These are phyloP conservation scores for Chlorella vulgaris DNA, from an alignment of 139 green algal species.

Conservation along the genomic window DNA sequence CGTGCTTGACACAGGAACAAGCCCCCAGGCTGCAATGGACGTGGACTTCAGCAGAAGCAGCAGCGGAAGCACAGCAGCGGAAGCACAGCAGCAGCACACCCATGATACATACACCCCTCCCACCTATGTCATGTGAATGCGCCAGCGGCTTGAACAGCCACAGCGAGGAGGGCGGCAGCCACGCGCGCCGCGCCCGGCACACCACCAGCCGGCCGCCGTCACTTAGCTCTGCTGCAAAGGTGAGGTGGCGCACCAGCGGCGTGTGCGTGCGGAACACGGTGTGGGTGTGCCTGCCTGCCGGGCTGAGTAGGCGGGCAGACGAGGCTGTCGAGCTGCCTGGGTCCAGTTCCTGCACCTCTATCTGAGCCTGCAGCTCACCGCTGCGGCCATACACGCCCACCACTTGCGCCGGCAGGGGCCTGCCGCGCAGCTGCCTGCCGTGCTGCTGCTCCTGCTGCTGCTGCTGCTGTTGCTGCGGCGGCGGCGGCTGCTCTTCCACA, in stretches of 20 bases:
- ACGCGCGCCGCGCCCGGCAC: conserved; percentile 40
- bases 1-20: too few species aligned
- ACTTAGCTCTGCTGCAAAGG: conserved; percentile 30
- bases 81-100: background rate
- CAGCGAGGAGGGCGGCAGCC: conserved; percentile 48
- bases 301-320: conserved; percentile 19
- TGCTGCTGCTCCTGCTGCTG: background rate
- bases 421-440: background rate
- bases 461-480: background rate
- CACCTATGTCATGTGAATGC: conserved; percentile 40
- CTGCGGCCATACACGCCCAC: background rate
- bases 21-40: too few species aligned
- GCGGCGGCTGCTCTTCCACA: background rate
- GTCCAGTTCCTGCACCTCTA: conserved; percentile 25
- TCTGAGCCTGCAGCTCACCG: conserved; percentile 12
- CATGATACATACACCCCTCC: too few species aligned
- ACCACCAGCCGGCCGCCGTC: conserved; percentile 14
- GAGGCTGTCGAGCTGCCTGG: conserved; percentile 29
- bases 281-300: conserved; percentile 14
- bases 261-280: conserved; percentile 25
- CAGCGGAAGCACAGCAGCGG: background rate
- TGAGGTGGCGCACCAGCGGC: conserved; percentile 39
- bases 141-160: conserved; percentile 53
- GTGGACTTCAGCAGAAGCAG: background rate
- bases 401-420: conserved; percentile 4